Conservation (phyloP, 2,329 filamentous ascomycete genomes). For the Rhexocercosporidium sp. region DNA sequence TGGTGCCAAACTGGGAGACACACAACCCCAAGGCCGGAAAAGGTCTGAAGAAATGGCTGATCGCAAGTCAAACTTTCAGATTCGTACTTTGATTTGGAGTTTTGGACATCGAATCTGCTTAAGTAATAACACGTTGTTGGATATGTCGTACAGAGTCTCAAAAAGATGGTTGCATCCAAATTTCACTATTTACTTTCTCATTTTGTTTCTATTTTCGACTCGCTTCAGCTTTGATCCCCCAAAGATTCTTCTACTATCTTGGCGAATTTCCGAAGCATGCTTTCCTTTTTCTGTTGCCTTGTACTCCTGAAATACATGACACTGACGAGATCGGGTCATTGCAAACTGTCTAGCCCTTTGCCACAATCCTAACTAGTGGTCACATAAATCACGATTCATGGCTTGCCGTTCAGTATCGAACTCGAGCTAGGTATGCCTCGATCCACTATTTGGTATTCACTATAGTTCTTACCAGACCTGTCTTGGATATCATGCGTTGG, state of each 20-base stretch:
- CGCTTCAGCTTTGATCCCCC: not conserved
- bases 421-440: too few relatives aligned
- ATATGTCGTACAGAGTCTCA: not conserved
- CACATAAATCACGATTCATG: too few relatives aligned
- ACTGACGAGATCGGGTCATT: not conserved
- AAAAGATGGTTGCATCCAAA: not conserved
- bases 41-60: constrained; percentile 64
- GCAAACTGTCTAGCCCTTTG: not conserved
- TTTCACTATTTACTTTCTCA: not conserved
- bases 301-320: not conserved
- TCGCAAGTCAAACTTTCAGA: constrained; percentile 76
- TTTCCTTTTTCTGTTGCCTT: not conserved
- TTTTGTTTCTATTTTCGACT: not conserved
- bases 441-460: too few relatives aligned
- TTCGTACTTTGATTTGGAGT: constrained; percentile 38
- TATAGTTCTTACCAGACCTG: too few relatives aligned
- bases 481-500: too few relatives aligned
- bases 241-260: not conserved
- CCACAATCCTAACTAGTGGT: too few relatives aligned
- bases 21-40: constrained; percentile 58
- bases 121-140: not conserved
- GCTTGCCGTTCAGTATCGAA: too few relatives aligned
- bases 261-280: not conserved
- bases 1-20: constrained; percentile 76
- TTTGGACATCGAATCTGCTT: not conserved